phyloP scores from a whole-genome alignment of 106 monocot species.

The Xerophyta viscosa region DNA sequence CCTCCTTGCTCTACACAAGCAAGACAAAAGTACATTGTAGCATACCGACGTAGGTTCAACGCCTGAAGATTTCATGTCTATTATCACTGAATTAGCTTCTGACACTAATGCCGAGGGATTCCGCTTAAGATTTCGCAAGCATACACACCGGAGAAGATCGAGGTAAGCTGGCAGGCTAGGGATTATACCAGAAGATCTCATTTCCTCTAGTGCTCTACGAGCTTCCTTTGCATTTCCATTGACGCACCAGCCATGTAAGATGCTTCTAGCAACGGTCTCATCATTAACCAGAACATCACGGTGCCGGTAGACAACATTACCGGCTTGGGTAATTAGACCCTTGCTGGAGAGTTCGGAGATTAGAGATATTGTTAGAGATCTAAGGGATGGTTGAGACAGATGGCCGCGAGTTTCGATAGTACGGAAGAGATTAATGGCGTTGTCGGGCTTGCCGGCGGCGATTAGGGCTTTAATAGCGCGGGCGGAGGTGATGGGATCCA shows the following conservation, averaged over 20 bases:
- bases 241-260: conserved; percentile 73
- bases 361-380: conserved; percentile 8
- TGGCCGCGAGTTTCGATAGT: conserved; percentile 15
- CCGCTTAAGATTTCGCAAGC: conserved; percentile 50
- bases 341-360: conserved; percentile 50
- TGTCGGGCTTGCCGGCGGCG: conserved; percentile 30
- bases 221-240: conserved; percentile 52
- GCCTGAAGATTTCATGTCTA: conserved; percentile 53
- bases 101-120: conserved; percentile 62
- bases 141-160: conserved; percentile 43
- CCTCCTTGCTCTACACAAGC: conserved; percentile 43
- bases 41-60: conserved; percentile 33
- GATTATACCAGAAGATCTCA: conserved; percentile 24
- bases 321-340: conserved; percentile 47
- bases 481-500: conserved; percentile 36
- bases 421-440: conserved; percentile 45
- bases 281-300: conserved; percentile 12
- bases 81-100: conserved; percentile 39
- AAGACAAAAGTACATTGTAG: conserved; percentile 58
- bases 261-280: conserved; percentile 8
- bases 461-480: conserved; percentile 32
- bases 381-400: neutral
- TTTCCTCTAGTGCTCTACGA: conserved; percentile 40
- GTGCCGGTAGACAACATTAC: conserved; percentile 43
- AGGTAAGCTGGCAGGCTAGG: conserved; percentile 39